Evolutionary conservation across 2,329 filamentous ascomycete genomes (phyloP), one percentile per base, ranked within the genome.

Genomic region (Emydomyces testavorans): DNA sequence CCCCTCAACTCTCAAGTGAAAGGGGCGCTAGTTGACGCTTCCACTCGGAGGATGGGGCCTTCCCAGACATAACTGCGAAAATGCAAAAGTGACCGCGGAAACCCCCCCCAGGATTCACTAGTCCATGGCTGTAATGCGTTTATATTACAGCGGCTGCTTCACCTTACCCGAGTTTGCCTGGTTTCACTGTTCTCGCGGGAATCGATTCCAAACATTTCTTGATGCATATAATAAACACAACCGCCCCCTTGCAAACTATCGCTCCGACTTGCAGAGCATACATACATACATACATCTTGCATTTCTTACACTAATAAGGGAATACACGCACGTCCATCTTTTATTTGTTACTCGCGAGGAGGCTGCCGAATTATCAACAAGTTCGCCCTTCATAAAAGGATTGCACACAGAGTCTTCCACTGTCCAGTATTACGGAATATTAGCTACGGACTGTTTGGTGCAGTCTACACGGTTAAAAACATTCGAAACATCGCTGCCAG

Each of bases 21-120:
- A 10, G 21, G 34, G 34, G 43, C 43, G 43, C 34, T 46, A 46
- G 43, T 15, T 38, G 42, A 45, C 43, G 35, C 43, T 46, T 37
- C 32, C 34, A 46, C 43, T 38, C 42, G 23, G 43, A 23, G 21
- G 35, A 37, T 28, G 42, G 6, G 10, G 23, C 21, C n/a, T 15
- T n/a, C 23, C 43, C n/a, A 29, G n/a, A n/a, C n/a, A n/a, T n/a
- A n/a, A n/a, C n/a, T n/a, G n/a, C n/a, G n/a, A n/a, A n/a, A n/a
- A n/a, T 46, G 10, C 32, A 38, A 38, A 46, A 29, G 34, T 3
- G 24, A 38, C 32, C 23, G 16, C 43, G n/a, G n/a, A n/a, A 36
- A 37, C 36, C 23, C 34, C 20, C 38, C 34, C n/a, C 43, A 11
- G 43, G 16, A 38, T 37, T 46, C 43, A 29, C 34, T 20, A 29